Percentiles rank a stretch among this genome's conserved stretches.
Evolutionary conservation across 139 green algal genomes (phyloP).

Genomic region (Mesotaenium endlicherianum): DNA sequence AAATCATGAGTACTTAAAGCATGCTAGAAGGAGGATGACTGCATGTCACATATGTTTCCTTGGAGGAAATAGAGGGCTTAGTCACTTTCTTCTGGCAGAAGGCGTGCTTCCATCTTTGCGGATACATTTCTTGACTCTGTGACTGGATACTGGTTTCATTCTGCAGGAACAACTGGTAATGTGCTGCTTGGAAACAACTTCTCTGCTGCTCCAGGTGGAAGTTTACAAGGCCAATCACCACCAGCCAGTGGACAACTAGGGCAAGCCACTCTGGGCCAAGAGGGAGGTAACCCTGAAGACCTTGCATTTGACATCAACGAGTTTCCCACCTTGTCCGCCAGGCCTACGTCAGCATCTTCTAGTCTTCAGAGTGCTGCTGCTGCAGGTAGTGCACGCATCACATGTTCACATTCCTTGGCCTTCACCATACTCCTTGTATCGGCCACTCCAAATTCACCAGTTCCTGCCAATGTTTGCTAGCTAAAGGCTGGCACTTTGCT

Average conservation of each 20-base stretch:
- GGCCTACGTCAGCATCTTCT: not conserved
- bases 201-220: conserved; percentile 9
- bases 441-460: not conserved
- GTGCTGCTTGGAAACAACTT: conserved; percentile 29
- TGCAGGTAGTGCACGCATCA: no score
- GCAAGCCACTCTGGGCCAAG: not conserved
- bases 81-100: not conserved
- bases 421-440: not conserved
- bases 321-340: conserved; percentile 15
- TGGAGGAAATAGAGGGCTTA: not conserved
- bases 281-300: not conserved
- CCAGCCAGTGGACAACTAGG: conserved; percentile 1
- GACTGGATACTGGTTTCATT: not conserved
- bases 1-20: no score
- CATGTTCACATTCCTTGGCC: no score
- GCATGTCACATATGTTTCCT: not conserved
- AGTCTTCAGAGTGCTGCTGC: not conserved
- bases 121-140: not conserved
- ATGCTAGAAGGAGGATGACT: not conserved
- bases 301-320: conserved; percentile 38
- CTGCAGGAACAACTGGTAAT: conserved; percentile 7
- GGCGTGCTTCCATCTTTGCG: not conserved
- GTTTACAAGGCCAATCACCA: conserved; percentile 4
- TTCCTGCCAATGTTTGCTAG: not conserved
- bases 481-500: not conserved